Evolutionary conservation across 345 rosid genomes (phyloP), one percentile per base, ranked within the genome.

Genomic region (Heritiera littoralis): DNA sequence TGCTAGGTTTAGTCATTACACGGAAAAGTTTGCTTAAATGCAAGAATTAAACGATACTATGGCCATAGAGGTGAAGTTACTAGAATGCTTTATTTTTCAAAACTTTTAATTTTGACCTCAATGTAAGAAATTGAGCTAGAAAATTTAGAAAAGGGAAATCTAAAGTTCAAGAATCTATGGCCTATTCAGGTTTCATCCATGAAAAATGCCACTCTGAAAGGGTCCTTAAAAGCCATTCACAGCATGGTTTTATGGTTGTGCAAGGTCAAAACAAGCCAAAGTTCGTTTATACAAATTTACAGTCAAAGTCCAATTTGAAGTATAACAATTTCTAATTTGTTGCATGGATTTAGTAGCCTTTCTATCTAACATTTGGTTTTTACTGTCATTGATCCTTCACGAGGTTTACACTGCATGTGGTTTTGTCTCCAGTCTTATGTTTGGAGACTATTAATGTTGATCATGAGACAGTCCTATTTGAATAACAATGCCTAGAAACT

Each of bases 391-490:
- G n/a, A 52, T 14, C 7, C n/a, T 48, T 48, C 18, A 4, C 20
- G 1, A 5, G n/a, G 20, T 54, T 54, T 15, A 54, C 58, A 54
- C n/a, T 54, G 17, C 69, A 65, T 35, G 12, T 63, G 66, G 28
- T 32, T 60, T 60, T 12, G 66, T 63, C 23, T 65, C 20, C 9
- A 2, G 68, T 35, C 45, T 5, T 32, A 67, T 41, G 72, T 66
- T 66, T 40, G 9, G 70, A 66, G 14, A 40, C 70, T n/a, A 60
- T 60, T 46, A 45, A 9, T 41, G 48, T 69, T 23, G 41, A 70
- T 49, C 58, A 58, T 70, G 38, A 70, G 38, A 48, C 74, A 70
- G 74, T 70, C 58, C 74, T 46, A 46, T 43, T 65, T 9, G 72
- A 43, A 3, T n/a, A 9, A 70, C 2, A 48, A 48, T 48, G 40